Evolutionary conservation across 2,329 filamentous ascomycete species (phyloP).

Genomic region (Aspergillus sp.): DNA sequence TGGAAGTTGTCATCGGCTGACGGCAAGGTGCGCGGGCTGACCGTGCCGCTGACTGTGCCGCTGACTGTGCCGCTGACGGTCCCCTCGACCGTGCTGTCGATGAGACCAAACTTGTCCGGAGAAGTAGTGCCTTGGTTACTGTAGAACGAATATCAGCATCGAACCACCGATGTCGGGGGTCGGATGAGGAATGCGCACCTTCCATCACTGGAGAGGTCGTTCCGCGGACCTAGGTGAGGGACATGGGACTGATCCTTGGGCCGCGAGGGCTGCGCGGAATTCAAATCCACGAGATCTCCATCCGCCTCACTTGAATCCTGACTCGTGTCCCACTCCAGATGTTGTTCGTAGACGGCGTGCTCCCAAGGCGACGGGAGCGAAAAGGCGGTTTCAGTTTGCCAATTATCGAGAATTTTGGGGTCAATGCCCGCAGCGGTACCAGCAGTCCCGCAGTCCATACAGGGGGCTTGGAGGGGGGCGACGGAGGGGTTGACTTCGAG

Average conservation of each 20-base stretch:
- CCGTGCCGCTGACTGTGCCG: conserved; percentile 33
- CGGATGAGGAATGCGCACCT: conserved; percentile 22
- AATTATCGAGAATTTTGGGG: conserved; percentile 41
- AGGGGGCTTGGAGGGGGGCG: conserved; percentile 16
- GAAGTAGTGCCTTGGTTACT: conserved; percentile 33
- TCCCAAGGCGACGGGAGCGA: conserved; percentile 34
- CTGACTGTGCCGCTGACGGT: conserved; percentile 36
- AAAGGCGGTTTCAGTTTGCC: conserved; percentile 36
- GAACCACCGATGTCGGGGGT: background rate
- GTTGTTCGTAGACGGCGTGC: conserved; percentile 33
- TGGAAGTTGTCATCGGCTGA: conserved; percentile 39
- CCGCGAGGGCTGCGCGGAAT: conserved; percentile 28
- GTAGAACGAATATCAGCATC: conserved; percentile 8
- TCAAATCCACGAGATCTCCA: conserved; percentile 34
- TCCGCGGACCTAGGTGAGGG: conserved; percentile 22
- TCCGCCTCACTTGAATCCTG: conserved; percentile 38
- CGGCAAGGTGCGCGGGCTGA: conserved; percentile 36
- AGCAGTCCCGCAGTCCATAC: conserved; percentile 39
- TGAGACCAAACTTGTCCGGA: conserved; percentile 29
- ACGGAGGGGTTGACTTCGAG: conserved; percentile 9
- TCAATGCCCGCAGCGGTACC: conserved; percentile 39
- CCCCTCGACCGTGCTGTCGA: conserved; percentile 28
- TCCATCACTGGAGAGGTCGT: conserved; percentile 22
- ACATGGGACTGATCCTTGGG: conserved; percentile 17
- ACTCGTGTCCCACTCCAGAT: conserved; percentile 38